These are phyloP conservation scores for Wickerhamiella cacticola DNA, from an alignment of 805 yeast species.

Conservation along the genomic window DNA sequence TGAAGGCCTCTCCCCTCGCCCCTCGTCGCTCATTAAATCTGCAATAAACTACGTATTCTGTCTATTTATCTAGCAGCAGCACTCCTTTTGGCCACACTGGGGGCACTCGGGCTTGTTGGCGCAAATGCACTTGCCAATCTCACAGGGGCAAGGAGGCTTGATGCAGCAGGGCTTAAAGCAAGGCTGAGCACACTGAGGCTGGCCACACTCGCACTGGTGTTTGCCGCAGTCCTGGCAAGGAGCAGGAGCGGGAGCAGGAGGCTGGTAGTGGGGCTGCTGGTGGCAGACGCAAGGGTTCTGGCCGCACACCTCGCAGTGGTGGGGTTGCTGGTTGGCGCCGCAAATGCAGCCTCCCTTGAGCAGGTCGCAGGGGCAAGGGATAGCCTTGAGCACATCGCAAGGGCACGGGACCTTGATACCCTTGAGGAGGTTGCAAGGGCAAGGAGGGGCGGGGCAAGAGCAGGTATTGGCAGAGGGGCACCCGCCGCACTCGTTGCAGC, in stretches of 20 bases:
- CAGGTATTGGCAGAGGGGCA: conserved; percentile 1
- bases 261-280: not conserved
- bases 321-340: not conserved
- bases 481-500: conserved; percentile 11
- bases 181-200: not conserved
- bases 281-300: conserved; percentile 1
- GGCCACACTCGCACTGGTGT: not conserved
- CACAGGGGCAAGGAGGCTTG: conserved; percentile 11
- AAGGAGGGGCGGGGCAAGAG: too few species aligned
- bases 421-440: too few species aligned
- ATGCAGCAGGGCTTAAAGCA: conserved; percentile 5
- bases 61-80: conserved; percentile 3
- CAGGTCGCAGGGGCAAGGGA: conserved; percentile 10
- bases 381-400: too few species aligned
- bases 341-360: conserved; percentile 8
- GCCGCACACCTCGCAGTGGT: conserved; percentile 4
- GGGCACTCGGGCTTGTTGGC: conserved; percentile 2
- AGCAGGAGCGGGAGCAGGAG: too few species aligned
- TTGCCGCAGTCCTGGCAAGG: conserved; percentile 1
- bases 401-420: too few species aligned
- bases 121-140: conserved; percentile 11
- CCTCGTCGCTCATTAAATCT: too few species aligned
- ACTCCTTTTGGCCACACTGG: conserved; percentile 5
- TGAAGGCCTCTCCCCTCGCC: too few species aligned
- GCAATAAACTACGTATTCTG: not conserved